Conservation (phyloP, 2,329 filamentous ascomycete genomes). For the Cytospora schulzeri region DNA sequence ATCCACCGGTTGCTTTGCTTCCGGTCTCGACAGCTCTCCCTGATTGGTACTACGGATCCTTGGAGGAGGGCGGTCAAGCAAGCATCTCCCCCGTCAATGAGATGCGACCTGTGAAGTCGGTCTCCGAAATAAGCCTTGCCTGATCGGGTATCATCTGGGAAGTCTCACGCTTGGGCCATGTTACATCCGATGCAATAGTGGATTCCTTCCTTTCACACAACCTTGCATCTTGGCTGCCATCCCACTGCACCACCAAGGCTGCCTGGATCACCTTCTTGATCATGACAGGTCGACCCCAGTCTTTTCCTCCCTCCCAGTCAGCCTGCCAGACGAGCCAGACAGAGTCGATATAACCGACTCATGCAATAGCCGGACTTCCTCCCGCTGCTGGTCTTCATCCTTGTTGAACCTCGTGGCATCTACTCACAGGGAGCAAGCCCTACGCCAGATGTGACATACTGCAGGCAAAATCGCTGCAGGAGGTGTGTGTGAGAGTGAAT, state of each 20-base stretch:
- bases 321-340: background rate
- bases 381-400: constrained; percentile 17
- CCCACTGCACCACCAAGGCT: background rate
- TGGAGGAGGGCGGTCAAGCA: background rate
- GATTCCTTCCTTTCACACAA: background rate
- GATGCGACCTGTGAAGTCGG: constrained; percentile 13
- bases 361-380: constrained; percentile 17
- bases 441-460: constrained; percentile 23
- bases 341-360: background rate
- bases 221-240: background rate
- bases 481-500: constrained; percentile 13
- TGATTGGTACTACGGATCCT: background rate
- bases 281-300: constrained; percentile 18
- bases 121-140: constrained; percentile 17
- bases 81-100: constrained; percentile 4
- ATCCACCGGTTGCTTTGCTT: background rate
- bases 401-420: constrained; percentile 27
- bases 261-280: background rate
- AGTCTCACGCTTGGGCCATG: constrained; percentile 15
- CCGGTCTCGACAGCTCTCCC: background rate
- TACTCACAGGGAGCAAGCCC: constrained; percentile 12
- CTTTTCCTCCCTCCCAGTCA: background rate
- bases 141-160: constrained; percentile 7
- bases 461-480: constrained; percentile 19
- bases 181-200: constrained; percentile 13